Evolutionary conservation across 2,329 filamentous ascomycete genomes (phyloP), one percentile per base, ranked within the genome.

Genomic region (Huntiella decipiens): DNA sequence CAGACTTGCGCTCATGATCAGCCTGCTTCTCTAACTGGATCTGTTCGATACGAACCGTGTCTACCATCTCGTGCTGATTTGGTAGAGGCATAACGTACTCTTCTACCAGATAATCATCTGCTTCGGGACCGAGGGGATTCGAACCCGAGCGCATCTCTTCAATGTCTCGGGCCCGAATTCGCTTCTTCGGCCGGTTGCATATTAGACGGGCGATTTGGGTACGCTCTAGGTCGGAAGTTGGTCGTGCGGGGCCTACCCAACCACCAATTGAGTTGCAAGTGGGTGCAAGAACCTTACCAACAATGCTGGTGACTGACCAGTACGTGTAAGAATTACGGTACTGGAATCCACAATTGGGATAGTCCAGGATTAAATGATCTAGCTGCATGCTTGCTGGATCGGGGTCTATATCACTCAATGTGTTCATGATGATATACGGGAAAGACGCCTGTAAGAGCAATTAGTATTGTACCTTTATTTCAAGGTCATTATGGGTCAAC

Each of bases 391-490:
- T 74, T 3, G 74, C 75, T 3, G 68, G 68, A 56, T 82, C 79
- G 2, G 75, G 74, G 54, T 85, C 80, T 53, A 82, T 73, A 57
- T 85, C 81, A 52, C 85, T 76, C 38, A 86, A 66, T 3, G 79
- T 73, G 56, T 84, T 85, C 78, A 86, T 85, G 39, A 83, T 74
- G 34, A 84, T 68, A 61, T 81, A 86, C 2, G 80, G 78, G 39
- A 82, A 73, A 0, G 73, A 76, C 3, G 68, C 62, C 68, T 71
- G 49, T 35, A 17, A n/a, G 4, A 41, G 13, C 6, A 8, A 43
- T 51, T 37, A 53, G 44, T 39, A 38, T 28, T 5, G 3, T 4
- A 28, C 7, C 6, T 28, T 28, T 22, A 22, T 28, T 22, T 13
- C 19, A 44, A 31, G 13, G 19, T 12, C 11, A 31, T 3, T 3